A percentile compares a stretch with the other conserved stretches of the same genome.
phyloP scores from a whole-genome alignment of 2,329 filamentous ascomycete species.

The Fusarium hostae region DNA sequence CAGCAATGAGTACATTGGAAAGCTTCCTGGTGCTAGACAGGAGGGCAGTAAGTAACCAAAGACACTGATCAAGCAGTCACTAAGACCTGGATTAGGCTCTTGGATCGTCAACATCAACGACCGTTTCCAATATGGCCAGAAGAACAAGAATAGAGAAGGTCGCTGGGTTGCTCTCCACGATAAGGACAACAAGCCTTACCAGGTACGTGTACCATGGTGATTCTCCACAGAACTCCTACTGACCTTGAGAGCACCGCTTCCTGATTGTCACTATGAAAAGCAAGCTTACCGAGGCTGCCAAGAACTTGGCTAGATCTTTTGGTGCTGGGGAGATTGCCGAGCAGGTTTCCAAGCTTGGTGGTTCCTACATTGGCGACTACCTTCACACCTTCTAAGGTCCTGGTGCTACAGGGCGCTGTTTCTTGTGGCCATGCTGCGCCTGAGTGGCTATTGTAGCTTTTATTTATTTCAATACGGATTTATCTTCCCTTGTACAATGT shows the following conservation, averaged over 20 bases:
- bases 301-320: constrained; percentile 11
- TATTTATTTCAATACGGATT: rapidly evolving
- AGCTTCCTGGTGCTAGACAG: constrained; percentile 3
- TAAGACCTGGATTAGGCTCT: not conserved
- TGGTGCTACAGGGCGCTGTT: rapidly evolving
- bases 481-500: rapidly evolving
- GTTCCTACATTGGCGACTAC: constrained; percentile 26
- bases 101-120: constrained; percentile 24
- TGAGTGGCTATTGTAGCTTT: rapidly evolving
- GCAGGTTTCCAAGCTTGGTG: constrained; percentile 10
- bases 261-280: constrained; percentile 23
- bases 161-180: constrained; percentile 35
- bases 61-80: rapidly evolving
- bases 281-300: not conserved
- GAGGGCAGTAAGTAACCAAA: constrained; percentile 15
- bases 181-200: constrained; percentile 31
- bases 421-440: rapidly evolving
- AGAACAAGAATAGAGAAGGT: constrained; percentile 17
- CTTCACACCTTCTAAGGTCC: constrained; percentile 21
- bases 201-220: not conserved
- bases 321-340: constrained; percentile 30
- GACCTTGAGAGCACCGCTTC: constrained; percentile 23
- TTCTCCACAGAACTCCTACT: rapidly evolving
- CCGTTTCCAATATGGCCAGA: constrained; percentile 36
- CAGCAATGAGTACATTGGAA: constrained; percentile 24